Conservation (phyloP, 257 asterid genomes). For the Pogostemon cablin region DNA sequence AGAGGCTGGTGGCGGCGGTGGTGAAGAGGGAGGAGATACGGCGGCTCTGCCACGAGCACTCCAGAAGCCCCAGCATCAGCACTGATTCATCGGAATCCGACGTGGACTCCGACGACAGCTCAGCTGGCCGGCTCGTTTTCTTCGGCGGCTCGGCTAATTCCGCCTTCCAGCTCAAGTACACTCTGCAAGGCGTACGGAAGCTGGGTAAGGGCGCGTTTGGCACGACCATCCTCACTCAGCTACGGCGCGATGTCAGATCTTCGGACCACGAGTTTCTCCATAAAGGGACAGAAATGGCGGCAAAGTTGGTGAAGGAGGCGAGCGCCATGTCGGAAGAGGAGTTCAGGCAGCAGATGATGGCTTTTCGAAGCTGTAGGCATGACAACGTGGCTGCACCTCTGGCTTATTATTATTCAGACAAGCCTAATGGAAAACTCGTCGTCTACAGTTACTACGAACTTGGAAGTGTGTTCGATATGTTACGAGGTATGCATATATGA, state of each 20-base stretch:
- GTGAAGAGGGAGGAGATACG: constrained; percentile 23
- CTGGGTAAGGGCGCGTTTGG: neutral
- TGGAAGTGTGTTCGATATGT: too few relatives aligned
- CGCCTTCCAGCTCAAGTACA: neutral
- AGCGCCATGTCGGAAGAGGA: too few relatives aligned
- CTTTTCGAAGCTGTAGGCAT: too few relatives aligned
- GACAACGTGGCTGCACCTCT: too few relatives aligned
- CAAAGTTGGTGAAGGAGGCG: neutral
- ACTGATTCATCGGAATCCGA: constrained; percentile 19
- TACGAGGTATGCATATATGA: too few relatives aligned
- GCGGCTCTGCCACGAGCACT: constrained; percentile 26
- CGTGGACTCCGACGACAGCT: neutral
- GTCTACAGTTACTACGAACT: too few relatives aligned
- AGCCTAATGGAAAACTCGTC: too few relatives aligned
- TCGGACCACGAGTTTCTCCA: neutral
- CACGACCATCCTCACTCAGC: neutral
- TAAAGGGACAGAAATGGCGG: neutral
- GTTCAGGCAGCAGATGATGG: neutral
- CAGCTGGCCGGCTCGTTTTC: neutral
- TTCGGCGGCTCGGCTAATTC: neutral
- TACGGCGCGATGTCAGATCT: neutral
- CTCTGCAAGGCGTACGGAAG: neutral
- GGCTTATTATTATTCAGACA: too few relatives aligned
- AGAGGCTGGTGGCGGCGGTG: neutral
- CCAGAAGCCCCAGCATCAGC: constrained; percentile 12